Conservation (phyloP, 257 asterid genomes). For the Solanum pimpinellifolium region DNA sequence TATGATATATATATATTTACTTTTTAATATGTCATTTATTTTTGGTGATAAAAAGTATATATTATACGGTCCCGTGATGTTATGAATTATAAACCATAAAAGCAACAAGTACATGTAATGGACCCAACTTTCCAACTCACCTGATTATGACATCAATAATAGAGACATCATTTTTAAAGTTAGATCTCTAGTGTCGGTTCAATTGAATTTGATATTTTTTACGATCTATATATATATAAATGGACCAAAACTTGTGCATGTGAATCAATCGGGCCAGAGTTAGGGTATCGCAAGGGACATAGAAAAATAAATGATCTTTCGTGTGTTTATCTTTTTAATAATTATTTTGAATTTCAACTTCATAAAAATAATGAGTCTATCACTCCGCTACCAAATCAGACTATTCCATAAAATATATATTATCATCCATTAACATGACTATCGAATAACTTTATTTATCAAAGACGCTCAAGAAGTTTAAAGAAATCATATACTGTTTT, state of each 20-base stretch:
- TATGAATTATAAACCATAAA: background rate
- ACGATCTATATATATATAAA: background rate
- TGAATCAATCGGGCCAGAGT: background rate
- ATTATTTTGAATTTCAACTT: background rate
- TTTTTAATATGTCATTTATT: background rate
- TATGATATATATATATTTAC: background rate
- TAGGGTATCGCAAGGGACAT: background rate
- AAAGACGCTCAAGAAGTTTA: background rate
- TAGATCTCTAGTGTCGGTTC: background rate
- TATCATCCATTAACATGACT: background rate
- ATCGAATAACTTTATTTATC: background rate
- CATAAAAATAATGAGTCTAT: background rate
- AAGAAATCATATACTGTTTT: background rate
- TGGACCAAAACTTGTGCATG: background rate
- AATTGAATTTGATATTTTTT: background rate
- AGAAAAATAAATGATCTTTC: background rate
- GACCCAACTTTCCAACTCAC: constrained; percentile 14
- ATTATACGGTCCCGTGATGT: background rate
- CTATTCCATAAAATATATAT: background rate
- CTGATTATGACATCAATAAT: background rate
- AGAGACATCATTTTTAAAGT: background rate
- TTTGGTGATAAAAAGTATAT: background rate
- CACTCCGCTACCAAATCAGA: background rate
- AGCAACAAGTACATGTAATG: background rate
- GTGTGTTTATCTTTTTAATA: background rate